A percentile compares a stretch with the other conserved stretches of the same genome.
Evolutionary conservation across 2,329 filamentous ascomycete genomes (phyloP).

Genomic region (Hypomyces rosellus): DNA sequence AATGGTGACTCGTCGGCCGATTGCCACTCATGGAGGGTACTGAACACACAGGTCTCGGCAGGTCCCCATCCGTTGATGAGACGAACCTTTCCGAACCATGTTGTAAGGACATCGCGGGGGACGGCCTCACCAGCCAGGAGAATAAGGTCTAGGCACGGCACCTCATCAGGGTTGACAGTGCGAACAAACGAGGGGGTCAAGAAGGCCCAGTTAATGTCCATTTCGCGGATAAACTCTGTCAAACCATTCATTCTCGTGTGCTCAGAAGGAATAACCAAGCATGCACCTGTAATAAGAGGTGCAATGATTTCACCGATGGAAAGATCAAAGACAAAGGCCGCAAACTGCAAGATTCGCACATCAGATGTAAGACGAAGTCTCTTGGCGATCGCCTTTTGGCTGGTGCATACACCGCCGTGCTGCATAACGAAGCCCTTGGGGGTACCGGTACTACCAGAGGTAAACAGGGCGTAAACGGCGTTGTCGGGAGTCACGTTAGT

Average conservation of each 20-base stretch:
- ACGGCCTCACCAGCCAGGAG: conserved; percentile 2
- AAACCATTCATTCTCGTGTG: conserved; percentile 4
- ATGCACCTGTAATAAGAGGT: conserved; percentile 1
- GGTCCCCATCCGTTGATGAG: conserved; percentile 8
- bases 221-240: neutral
- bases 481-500: neutral
- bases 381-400: neutral
- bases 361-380: neutral
- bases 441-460: conserved; percentile 7
- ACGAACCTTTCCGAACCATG: conserved; percentile 3
- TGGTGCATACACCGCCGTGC: conserved; percentile 1
- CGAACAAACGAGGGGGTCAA: conserved; percentile 1
- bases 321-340: conserved; percentile 13
- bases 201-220: neutral
- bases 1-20: neutral
- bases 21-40: neutral
- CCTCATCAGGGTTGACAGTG: neutral
- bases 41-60: neutral
- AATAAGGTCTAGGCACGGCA: neutral
- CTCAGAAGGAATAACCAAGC: conserved; percentile 14
- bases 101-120: conserved; percentile 4
- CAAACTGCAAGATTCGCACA: conserved; percentile 11
- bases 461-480: conserved; percentile 5
- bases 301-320: conserved; percentile 10
- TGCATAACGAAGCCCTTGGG: conserved; percentile 7